Percentiles rank a stretch among this genome's conserved stretches.
These are phyloP conservation scores for Globisporangium lucens DNA, from an alignment of 352 stramenopile genomes.

Conservation along the genomic window DNA sequence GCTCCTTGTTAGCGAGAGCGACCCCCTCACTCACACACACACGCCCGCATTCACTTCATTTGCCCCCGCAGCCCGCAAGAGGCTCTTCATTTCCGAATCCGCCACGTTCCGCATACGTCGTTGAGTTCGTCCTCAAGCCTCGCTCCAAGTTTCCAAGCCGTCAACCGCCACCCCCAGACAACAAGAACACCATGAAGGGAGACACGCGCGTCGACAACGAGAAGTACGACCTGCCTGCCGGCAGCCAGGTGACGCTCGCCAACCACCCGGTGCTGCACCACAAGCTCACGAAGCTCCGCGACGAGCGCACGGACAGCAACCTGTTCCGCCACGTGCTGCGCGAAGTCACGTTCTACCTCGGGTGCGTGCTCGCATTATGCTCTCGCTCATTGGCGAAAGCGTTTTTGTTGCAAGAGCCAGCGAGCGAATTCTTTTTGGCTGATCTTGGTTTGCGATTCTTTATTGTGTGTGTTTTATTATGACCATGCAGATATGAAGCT, in stretches of 20 bases:
- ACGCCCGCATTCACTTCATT: constrained; percentile 13
- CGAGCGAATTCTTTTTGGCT: background rate
- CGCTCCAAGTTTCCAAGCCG: background rate
- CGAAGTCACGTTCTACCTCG: constrained; percentile 98
- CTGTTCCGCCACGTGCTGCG: constrained; percentile 95
- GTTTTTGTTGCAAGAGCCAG: background rate
- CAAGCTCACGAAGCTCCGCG: constrained; percentile 97
- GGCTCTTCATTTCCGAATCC: constrained; percentile 23
- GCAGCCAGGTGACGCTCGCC: constrained; percentile 81
- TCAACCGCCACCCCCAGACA: background rate
- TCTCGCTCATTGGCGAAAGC: background rate
- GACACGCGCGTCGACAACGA: constrained; percentile 63
- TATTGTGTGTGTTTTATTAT: background rate
- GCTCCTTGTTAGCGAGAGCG: background rate
- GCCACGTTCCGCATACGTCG: constrained; percentile 13
- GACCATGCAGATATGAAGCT: constrained; percentile 65
- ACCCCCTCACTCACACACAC: background rate
- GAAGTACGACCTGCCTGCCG: constrained; percentile 54
- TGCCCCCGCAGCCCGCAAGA: too few relatives aligned
- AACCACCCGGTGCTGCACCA: constrained; percentile 92
- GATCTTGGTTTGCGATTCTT: background rate
- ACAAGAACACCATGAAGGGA: constrained; percentile 44
- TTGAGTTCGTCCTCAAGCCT: background rate
- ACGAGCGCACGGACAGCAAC: constrained; percentile 89
- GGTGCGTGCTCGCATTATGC: constrained; percentile 60